Conservation (phyloP, 83 land plant species). For the Picea abies region DNA sequence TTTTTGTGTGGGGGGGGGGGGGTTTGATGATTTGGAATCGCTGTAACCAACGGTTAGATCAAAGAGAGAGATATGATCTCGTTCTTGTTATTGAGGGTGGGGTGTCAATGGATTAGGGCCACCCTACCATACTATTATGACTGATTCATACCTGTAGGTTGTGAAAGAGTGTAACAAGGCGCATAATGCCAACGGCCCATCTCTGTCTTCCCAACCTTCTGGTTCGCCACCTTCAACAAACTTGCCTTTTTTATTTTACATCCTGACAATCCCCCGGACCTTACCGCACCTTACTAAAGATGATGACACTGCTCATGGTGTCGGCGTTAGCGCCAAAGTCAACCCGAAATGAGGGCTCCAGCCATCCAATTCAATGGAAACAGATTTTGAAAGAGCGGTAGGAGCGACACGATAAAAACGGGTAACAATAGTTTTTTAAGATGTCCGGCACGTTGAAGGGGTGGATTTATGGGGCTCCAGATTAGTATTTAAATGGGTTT, state of each 20-base stretch:
- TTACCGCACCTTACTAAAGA: neutral
- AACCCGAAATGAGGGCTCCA: neutral
- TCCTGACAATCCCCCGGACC: slow-evolving; percentile 7
- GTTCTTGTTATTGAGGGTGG: slow-evolving; percentile 5
- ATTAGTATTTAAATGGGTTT: too few species aligned
- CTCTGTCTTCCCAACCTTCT: slow-evolving; percentile 9
- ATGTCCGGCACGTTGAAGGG: too few species aligned
- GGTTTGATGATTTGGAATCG: too few species aligned
- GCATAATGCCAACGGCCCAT: slow-evolving; percentile 13
- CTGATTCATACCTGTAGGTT: neutral
- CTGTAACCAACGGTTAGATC: neutral
- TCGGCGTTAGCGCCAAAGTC: slow-evolving; percentile 3
- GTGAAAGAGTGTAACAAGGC: neutral
- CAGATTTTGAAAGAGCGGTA: too few species aligned
- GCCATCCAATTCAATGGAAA: too few species aligned
- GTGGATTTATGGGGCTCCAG: too few species aligned
- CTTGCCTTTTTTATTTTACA: slow-evolving; percentile 2
- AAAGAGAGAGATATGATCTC: neutral
- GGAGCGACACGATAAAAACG: too few species aligned
- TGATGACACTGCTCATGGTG: neutral
- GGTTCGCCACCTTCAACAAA: slow-evolving; percentile 13
- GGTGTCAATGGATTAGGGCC: slow-evolving; percentile 6
- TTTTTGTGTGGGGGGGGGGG: too few species aligned
- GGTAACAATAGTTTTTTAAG: too few species aligned
- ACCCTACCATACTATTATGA: neutral